Evolutionary conservation across 2,329 filamentous ascomycete genomes (phyloP), one percentile per base, ranked within the genome.

Genomic region (Hypoxylon sp.): DNA sequence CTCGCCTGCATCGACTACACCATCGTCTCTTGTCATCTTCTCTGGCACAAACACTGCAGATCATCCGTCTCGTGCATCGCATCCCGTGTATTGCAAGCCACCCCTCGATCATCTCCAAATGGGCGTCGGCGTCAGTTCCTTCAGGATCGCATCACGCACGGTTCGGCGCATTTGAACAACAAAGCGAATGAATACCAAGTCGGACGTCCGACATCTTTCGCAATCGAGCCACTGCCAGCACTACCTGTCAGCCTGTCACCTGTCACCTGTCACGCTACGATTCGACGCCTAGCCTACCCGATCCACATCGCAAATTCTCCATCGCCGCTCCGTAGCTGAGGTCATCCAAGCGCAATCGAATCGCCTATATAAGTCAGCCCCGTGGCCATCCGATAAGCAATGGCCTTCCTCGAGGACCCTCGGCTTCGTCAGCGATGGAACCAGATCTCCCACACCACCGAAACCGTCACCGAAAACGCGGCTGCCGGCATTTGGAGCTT

Each of bases 371-470:
- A 43, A 43, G 26, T 18, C 17, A 45, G 55, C 15, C 45, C 47
- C 37, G 31, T 47, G 23, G 48, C n/a, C 46, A 41, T 17, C 55
- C 45, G 43, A 47, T 10, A 3, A 61, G 27, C 40, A 31, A 86
- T 86, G 83, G 78, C 82, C 50, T 86, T 88, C 66, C 79, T 89
- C 64, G 85, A 88, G 71, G 93, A 97, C 76, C 93, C 93, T 60
- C 90, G 93, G 70, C 87, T 97, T 75, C 91, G 93, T 66, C 92
- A 96, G 75, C 92, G 91, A 68, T 91, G 96, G 84, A 96, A 97
- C 74, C 91, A 95, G 72, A 88, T 97, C 73, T 89, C 91, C 5
- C 90, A 95, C 67, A 96, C 94, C 70, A 87, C 96, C 75, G 94
- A 97, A 76, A 85, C 90, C 26, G 92, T 91, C 42, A 96, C 96